Conservation (phyloP, 2,329 filamentous ascomycete species). For the Verticillium zaregamsianum region DNA sequence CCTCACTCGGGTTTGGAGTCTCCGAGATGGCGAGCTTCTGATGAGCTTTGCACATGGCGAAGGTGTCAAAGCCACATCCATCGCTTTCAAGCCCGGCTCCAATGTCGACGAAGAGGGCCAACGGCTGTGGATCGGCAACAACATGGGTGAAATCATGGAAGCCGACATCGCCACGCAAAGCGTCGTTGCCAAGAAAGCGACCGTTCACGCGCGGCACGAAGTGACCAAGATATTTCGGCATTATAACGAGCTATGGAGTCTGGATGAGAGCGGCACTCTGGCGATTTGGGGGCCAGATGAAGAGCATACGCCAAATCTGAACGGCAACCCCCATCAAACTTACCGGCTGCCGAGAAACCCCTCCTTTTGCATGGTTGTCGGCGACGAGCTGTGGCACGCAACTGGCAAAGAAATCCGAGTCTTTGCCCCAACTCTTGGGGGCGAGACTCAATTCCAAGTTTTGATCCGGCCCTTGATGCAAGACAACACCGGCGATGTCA, state of each 20-base stretch:
- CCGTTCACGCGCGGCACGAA: conserved; percentile 73
- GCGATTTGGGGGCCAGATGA: conserved; percentile 80
- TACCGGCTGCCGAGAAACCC: conserved; percentile 78
- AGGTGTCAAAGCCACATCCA: conserved; percentile 72
- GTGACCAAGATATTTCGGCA: conserved; percentile 83
- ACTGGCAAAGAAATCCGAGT: conserved; percentile 82
- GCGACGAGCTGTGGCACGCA: conserved; percentile 81
- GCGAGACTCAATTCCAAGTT: conserved; percentile 69
- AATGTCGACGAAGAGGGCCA: conserved; percentile 77
- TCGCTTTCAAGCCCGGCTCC: conserved; percentile 79
- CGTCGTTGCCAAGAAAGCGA: conserved; percentile 63
- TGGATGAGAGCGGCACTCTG: conserved; percentile 84
- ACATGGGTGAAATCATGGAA: conserved; percentile 82
- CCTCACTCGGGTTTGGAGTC: conserved; percentile 83
- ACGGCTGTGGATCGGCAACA: conserved; percentile 86
- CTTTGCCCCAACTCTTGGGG: conserved; percentile 68
- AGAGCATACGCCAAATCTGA: conserved; percentile 68
- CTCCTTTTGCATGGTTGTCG: conserved; percentile 84
- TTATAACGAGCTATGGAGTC: conserved; percentile 85
- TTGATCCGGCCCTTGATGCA: conserved; percentile 66
- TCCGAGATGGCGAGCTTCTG: conserved; percentile 74
- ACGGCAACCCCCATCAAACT: conserved; percentile 64
- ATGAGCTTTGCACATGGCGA: conserved; percentile 83
- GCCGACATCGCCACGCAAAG: conserved; percentile 74
- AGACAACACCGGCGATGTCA: conserved; percentile 78